Base-by-base conservation (phyloP, 2,329 filamentous ascomycete genomes). In the Pezicula rhizophila region DNA sequence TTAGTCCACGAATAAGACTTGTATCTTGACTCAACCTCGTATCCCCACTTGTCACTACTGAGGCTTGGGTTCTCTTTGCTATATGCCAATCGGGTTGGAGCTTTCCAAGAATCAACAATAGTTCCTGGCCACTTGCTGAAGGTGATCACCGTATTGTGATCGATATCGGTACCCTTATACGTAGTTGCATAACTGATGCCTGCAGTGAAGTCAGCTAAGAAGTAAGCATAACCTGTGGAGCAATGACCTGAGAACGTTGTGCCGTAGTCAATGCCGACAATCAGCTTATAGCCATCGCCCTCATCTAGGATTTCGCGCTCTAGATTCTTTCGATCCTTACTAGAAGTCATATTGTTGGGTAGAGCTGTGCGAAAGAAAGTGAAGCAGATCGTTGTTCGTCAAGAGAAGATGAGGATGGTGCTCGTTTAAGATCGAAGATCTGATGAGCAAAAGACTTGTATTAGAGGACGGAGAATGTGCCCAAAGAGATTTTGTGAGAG, bases 1-100 rank as follows among this genome's bases (percentile, higher is more conserved):
- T 60, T 60, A 1, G 58, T 59, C 58, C 58, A 60, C 2, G 58
- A 59, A 28, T 57, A 59, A 18, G 57, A 59, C 3, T 12, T 50
- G 2, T 52, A 34, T 46, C 55, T 54, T 0, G 58, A 26, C 2
- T 47, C 8, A 6, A 58, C 58, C 28, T 56, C 44, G 14, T 57
- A 60, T 20, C 58, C 57, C 56, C 57, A 60, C 35, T 56, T 57
- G 33, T 57, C 50, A 2, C 10, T 45, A 0, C 18, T 5, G 5
- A 57, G 17, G 1, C 39, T 26, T 1, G 48, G 11, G 34, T 60
- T 60, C 28, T 60, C 56, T 1, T 11, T 17, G 1, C 12, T 38
- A 35, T 60, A 60, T 5, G 57, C 56, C 31, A 58, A 56, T 39
- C 50, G 48, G 2, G 56, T 58, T 0, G 57, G 56, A 2, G 50